These are phyloP conservation scores for Colletotrichum sp. DNA, from an alignment of 2,329 filamentous ascomycete genomes.

Conservation along the genomic window DNA sequence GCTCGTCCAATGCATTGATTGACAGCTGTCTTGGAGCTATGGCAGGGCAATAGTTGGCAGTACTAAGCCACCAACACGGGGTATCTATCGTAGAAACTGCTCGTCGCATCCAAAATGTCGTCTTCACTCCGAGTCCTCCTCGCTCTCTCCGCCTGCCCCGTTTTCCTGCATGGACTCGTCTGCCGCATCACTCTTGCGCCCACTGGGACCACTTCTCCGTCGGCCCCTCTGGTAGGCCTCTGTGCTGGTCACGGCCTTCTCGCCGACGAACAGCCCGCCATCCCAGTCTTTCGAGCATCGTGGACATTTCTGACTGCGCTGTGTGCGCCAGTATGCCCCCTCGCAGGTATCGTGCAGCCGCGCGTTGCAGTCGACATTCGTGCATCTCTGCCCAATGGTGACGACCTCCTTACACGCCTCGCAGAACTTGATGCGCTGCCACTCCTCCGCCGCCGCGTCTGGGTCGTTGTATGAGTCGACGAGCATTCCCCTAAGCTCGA, in stretches of 20 bases:
- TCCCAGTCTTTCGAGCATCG: slow-evolving; percentile 59
- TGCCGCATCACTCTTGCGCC: slow-evolving; percentile 35
- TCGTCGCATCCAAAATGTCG: background rate
- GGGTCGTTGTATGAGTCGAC: slow-evolving; percentile 88
- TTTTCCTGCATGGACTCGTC: slow-evolving; percentile 27
- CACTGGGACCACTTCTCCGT: slow-evolving; percentile 35
- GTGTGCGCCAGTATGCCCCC: slow-evolving; percentile 73
- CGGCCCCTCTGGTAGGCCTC: slow-evolving; percentile 52
- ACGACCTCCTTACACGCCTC: slow-evolving; percentile 89
- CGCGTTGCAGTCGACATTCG: slow-evolving; percentile 68
- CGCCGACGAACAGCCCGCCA: slow-evolving; percentile 57
- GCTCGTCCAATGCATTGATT: background rate
- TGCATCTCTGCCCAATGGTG: slow-evolving; percentile 82
- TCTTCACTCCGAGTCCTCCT: slow-evolving; percentile 4
- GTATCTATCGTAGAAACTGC: slow-evolving; percentile 10
- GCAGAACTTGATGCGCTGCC: slow-evolving; percentile 84
- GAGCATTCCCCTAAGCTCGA: slow-evolving; percentile 87
- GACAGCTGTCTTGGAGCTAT: background rate
- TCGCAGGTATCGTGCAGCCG: slow-evolving; percentile 81
- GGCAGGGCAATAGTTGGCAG: background rate
- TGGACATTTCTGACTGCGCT: slow-evolving; percentile 68
- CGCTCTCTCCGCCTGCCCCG: slow-evolving; percentile 30
- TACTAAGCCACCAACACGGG: background rate
- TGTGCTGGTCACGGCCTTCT: slow-evolving; percentile 60
- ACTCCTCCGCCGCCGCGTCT: slow-evolving; percentile 62